Conservation (phyloP, 1,284 basidiomycete species). For the Neotropicomus parvogracilis region DNA sequence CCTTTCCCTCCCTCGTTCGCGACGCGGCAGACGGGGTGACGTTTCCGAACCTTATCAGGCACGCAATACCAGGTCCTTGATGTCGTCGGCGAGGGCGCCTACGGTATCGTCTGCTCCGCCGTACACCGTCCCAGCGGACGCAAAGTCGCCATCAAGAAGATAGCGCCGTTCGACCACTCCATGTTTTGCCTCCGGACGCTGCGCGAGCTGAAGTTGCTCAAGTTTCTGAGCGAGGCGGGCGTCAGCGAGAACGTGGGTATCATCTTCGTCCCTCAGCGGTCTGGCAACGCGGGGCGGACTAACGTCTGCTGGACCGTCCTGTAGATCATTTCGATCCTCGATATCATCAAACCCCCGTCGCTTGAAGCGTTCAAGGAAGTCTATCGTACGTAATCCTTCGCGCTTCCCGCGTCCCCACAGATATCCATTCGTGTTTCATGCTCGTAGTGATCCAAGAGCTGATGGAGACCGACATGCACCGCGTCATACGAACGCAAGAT, state of each 20-base stretch:
- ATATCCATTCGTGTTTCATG: conserved; percentile 11
- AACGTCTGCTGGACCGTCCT: neutral
- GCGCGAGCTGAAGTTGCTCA: conserved; percentile 84
- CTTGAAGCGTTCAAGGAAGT: conserved; percentile 94
- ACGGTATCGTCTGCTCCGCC: conserved; percentile 87
- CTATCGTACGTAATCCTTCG: conserved; percentile 54
- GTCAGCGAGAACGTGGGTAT: conserved; percentile 86
- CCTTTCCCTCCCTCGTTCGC: neutral
- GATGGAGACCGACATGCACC: conserved; percentile 74
- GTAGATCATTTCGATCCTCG: conserved; percentile 92
- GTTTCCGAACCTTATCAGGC: conserved; percentile 39
- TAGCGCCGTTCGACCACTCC: conserved; percentile 88
- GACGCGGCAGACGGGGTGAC: neutral
- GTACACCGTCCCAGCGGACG: conserved; percentile 76
- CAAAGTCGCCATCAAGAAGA: conserved; percentile 89
- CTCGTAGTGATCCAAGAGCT: conserved; percentile 67
- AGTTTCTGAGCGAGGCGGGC: conserved; percentile 86
- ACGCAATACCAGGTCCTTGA: conserved; percentile 86
- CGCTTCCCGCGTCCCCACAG: neutral
- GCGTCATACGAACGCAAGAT: conserved; percentile 75
- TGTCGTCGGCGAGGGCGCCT: conserved; percentile 86
- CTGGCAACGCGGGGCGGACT: neutral
- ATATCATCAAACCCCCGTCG: conserved; percentile 88
- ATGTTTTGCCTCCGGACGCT: conserved; percentile 88
- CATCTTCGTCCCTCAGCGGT: neutral